phyloP scores from a whole-genome alignment of 2,329 filamentous ascomycete genomes.

The Beauveria brongniartii region DNA sequence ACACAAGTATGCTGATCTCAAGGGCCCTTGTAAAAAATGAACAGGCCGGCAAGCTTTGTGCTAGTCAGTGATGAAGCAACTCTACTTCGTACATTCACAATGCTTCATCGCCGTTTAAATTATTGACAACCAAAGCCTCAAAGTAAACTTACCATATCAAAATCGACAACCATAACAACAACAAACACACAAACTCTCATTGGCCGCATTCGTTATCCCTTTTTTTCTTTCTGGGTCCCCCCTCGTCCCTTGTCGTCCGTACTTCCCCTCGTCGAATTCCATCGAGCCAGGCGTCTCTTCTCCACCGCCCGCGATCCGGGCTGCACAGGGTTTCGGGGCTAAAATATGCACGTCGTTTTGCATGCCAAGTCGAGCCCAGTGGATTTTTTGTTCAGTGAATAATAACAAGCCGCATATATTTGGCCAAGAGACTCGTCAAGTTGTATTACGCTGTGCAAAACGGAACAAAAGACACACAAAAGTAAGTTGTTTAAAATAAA shows the following conservation, averaged over 20 bases:
- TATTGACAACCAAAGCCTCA: not conserved
- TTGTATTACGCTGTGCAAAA: not conserved
- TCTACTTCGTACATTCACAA: no score
- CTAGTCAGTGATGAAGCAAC: no score
- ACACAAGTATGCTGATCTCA: not conserved
- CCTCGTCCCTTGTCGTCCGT: not conserved
- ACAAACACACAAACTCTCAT: not conserved
- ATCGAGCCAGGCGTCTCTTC: not conserved
- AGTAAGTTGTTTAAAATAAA: no score
- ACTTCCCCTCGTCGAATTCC: constrained; percentile 6
- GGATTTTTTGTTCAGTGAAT: not conserved
- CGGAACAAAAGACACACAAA: no score
- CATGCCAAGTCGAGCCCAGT: not conserved
- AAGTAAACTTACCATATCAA: not conserved
- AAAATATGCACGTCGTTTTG: constrained; percentile 4
- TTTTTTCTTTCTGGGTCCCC: not conserved
- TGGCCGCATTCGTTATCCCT: not conserved
- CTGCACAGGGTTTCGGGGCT: not conserved
- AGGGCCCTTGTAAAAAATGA: not conserved
- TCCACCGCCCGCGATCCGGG: constrained; percentile 7
- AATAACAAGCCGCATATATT: not conserved
- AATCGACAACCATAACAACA: not conserved
- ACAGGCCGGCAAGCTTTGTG: not conserved
- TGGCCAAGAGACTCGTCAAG: not conserved
- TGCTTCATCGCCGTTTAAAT: not conserved